Base-by-base conservation (phyloP, 129 eudicot genomes). In the Smallanthus sonchifolius region DNA sequence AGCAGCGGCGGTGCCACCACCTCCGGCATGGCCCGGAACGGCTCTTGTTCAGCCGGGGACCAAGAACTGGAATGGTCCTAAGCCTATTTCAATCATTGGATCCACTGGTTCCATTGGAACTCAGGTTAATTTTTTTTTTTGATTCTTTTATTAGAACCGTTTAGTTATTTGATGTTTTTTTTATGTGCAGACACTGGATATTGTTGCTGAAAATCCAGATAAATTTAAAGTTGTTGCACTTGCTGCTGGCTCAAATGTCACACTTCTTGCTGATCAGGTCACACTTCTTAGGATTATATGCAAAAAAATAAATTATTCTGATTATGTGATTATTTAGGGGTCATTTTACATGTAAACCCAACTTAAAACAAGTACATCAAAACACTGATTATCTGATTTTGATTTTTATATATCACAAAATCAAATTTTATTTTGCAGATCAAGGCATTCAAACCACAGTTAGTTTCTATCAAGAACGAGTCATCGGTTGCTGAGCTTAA, bases 251-350 rank as follows among this genome's bases (percentile, higher is more conserved):
- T 91, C 99, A 45, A 95, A 95, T 70, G 97, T 95, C 74, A 85
- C 99, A 65, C 97, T 95, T 86, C 99, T 95, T 42, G 99, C 99
- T 11, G 97, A 95, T 76, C 99, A 95, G 96, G 99, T 95, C 74
- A 86, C 36, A n/a, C n/a, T n/a, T n/a, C n/a, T n/a, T n/a, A n/a
- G n/a, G n/a, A n/a, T n/a, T n/a, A n/a, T n/a, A n/a, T n/a, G n/a
- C n/a, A n/a, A n/a, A n/a, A n/a, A n/a, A n/a, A n/a, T 49, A 45
- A 14, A 67, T 76, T 17, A 3, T 28, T 13, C 35, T 55, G 59
- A 17, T 52, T 17, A 6, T 55, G 62, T 55, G 35, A 24, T 49
- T 7, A 14, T 30, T 34, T 62, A 62, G 44, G 42, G 44, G 44
- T 62, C 28, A 62, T 62, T 35, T 62, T 62, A n/a, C 44, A 62